These are phyloP conservation scores for Aspergillus oerlinghausenensis DNA, from an alignment of 2,329 filamentous ascomycete species.

Conservation along the genomic window DNA sequence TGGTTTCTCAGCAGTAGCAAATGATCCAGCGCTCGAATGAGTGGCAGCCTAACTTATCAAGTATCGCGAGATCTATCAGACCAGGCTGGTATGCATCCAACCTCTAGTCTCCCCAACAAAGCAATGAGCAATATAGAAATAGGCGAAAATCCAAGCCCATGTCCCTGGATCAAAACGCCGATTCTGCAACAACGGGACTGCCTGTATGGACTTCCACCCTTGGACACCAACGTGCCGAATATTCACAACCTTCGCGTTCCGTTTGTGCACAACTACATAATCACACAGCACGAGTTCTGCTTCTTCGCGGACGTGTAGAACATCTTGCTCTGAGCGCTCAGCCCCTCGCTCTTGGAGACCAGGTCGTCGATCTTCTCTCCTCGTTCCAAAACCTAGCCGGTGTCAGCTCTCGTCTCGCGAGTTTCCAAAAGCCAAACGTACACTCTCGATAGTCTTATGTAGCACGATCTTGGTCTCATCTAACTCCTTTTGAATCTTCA, in stretches of 20 bases:
- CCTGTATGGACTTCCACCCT: background rate
- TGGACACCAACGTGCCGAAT: background rate
- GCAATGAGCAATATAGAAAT: background rate
- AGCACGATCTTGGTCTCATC: constrained; percentile 97
- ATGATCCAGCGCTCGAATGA: background rate
- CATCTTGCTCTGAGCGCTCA: constrained; percentile 93
- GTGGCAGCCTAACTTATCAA: background rate
- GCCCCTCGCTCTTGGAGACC: constrained; percentile 85
- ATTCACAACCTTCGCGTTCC: background rate
- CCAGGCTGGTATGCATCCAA: background rate
- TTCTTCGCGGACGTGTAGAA: constrained; percentile 83
- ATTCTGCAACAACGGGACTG: background rate
- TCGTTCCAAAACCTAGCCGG: constrained; percentile 58
- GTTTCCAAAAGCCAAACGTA: background rate
- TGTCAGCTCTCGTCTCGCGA: background rate
- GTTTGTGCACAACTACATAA: background rate
- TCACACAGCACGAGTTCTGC: constrained; percentile 67
- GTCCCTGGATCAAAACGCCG: background rate
- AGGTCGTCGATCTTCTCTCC: constrained; percentile 96
- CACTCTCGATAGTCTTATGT: constrained; percentile 84
- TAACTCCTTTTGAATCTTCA: constrained; percentile 93
- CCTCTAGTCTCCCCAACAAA: background rate
- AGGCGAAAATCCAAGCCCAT: background rate
- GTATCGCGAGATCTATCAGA: background rate
- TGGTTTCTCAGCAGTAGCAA: background rate